Evolutionary conservation across 345 rosid genomes (phyloP), one percentile per base, ranked within the genome.

Genomic region (Lepidium africanum): DNA sequence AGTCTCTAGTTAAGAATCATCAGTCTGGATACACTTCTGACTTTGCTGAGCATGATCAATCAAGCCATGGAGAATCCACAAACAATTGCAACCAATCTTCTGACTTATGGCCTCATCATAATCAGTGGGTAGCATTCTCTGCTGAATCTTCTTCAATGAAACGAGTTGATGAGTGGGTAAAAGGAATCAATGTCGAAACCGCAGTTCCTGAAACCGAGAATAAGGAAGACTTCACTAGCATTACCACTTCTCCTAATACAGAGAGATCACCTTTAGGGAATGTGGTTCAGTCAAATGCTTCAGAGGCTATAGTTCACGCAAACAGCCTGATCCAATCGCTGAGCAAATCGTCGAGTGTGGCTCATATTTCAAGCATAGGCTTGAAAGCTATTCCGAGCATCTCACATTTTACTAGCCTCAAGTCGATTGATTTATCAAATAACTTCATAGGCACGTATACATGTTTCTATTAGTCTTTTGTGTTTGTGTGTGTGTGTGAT

Each of bases 11-110:
- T 58, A 33, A 72, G 56, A 90, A 88, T 55, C 90, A 87, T 69
- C 90, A 80, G 69, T 86, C 89, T 48, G 97, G 99, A 3, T 94
- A 94, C 76, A 74, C 79, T 27, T 94, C 99, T 14, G 98, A 93
- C 75, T 85, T 92, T 10, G 69, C 86, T 42, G 96, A 90, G 53
- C 83, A 77, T 41, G 72, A 64, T 74, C 67, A 75, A 73, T 54
- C 62, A 0, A 76, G 81, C 76, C 83, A 56, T 77, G 80, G 38
- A 48, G 83, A 83, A 45, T 83, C 83, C 33, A 38, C 54, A 59
- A 76, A 76, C 73, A 80, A 68, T 43, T 81, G 86, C 83, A 51
- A 27, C 30, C 80, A 76, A 55, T 53, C 75, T 25, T 79, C 90
- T 9, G 74, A 85, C 67, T 59, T 80, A 13, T 85, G 91, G 91